phyloP scores from a whole-genome alignment of 106 monocot species.

The Triglochin maritima region DNA sequence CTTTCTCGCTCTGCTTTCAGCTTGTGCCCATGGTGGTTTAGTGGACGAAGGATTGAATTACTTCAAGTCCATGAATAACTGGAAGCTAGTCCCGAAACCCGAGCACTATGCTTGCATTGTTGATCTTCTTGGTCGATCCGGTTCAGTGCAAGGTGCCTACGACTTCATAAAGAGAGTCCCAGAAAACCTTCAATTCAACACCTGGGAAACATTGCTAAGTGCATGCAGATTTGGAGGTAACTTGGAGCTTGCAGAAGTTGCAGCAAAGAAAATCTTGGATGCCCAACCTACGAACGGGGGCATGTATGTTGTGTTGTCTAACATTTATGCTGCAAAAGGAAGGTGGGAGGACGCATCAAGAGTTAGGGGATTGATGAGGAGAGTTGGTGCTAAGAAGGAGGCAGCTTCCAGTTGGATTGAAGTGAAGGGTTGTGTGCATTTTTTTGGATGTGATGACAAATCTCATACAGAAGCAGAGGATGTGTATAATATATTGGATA shows the following conservation, averaged over 20 bases:
- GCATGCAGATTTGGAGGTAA: slow-evolving; percentile 39
- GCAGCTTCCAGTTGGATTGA: slow-evolving; percentile 56
- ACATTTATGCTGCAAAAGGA: slow-evolving; percentile 49
- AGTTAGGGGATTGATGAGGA: slow-evolving; percentile 32
- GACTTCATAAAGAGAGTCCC: slow-evolving; percentile 30
- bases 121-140: slow-evolving; percentile 55
- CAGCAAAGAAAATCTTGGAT: slow-evolving; percentile 31
- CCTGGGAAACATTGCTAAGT: slow-evolving; percentile 65
- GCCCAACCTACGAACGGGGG: slow-evolving; percentile 36
- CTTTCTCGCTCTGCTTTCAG: slow-evolving; percentile 20
- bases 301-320: slow-evolving; percentile 38
- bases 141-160: slow-evolving; percentile 29
- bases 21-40: slow-evolving; percentile 29
- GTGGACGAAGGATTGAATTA: slow-evolving; percentile 32
- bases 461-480: no score
- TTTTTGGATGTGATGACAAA: slow-evolving; percentile 37
- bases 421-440: slow-evolving; percentile 28
- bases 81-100: slow-evolving; percentile 30
- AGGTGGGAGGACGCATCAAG: slow-evolving; percentile 39
- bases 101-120: slow-evolving; percentile 55
- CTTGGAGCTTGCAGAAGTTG: slow-evolving; percentile 37
- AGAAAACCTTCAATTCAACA: slow-evolving; percentile 23
- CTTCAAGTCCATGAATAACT: slow-evolving; percentile 40
- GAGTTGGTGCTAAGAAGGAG: slow-evolving; percentile 37
- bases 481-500: no score